Base-by-base conservation (phyloP, 2,329 filamentous ascomycete species). In the Lecanoromycetidae sp. region DNA sequence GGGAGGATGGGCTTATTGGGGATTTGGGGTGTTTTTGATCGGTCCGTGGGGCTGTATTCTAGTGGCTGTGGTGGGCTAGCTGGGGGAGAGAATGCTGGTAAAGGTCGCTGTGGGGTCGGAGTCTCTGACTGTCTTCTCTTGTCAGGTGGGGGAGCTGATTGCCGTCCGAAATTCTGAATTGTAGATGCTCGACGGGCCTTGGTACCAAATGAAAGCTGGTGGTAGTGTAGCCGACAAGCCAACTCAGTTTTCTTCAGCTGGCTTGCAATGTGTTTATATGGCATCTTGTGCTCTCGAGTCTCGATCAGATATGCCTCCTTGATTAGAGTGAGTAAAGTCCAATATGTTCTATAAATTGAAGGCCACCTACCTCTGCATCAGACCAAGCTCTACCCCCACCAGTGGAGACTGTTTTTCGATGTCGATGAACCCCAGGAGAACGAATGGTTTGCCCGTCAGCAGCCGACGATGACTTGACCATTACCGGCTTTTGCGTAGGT, bases 221-320 rank as follows among this genome's bases (percentile, higher is more conserved):
- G 85, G 62, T 86, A 90, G 66, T 91, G 86, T 53, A 93, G 75
- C 53, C 86, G 84, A 67, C 85, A 93, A 39, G 85, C 85, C 50
- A 91, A 72, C 68, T 91, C 85, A 0, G 85, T 91, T 71, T 91
- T 93, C 67, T 87, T 86, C 56, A 91, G 70, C 57, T 88, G 82
- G 50, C 81, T 77, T 49, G 85, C 85, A 61, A 91, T 91, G 62
- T 90, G 84, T 72, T 90, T 91, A 67, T 91, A 91, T 0, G 85
- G 85, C 79, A 90, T 87, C 68, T 90, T 90, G 59, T 88, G 83
- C 58, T 85, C 76, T 49, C 85, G 82, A 51, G 83, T 88, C 65
- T 87, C 83, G 52, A 91, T 75, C 46, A 91, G 79, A 63, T 90
- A 91, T 49, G 80, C 75, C 67, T 91, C 86, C 84, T 90, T 54